These are phyloP conservation scores for Ceratocystis cacaofunesta DNA, from an alignment of 2,329 filamentous ascomycete species.

Conservation along the genomic window DNA sequence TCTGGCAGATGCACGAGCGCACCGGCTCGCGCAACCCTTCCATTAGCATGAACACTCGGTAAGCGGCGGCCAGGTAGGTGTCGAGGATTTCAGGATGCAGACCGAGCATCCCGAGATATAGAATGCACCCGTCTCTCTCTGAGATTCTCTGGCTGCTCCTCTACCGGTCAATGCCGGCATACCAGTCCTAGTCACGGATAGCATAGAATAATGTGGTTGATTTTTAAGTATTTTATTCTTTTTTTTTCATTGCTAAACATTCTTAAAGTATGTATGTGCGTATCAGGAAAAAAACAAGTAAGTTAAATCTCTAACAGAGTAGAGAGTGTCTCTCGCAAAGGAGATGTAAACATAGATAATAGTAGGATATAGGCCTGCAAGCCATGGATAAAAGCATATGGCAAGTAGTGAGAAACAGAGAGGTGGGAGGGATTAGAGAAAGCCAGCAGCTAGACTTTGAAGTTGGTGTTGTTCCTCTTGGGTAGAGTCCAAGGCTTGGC, in stretches of 20 bases:
- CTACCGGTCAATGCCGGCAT: too few species aligned
- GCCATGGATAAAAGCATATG: background rate
- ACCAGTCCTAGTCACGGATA: background rate
- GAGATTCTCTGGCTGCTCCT: too few species aligned
- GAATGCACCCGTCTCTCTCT: too few species aligned
- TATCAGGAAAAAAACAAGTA: too few species aligned
- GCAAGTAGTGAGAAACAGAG: background rate
- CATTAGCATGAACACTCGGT: slow-evolving; percentile 23
- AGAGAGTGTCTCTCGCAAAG: too few species aligned
- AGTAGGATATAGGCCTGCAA: background rate
- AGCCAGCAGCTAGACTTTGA: slow-evolving; percentile 4
- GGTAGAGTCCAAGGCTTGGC: slow-evolving; percentile 56
- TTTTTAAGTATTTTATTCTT: background rate
- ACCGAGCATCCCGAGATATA: too few species aligned
- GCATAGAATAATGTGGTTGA: background rate
- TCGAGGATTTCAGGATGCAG: too few species aligned
- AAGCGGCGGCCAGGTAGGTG: background rate
- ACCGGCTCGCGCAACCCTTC: slow-evolving; percentile 40
- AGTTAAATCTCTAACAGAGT: too few species aligned
- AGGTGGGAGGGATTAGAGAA: slow-evolving; percentile 3
- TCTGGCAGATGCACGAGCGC: slow-evolving; percentile 35
- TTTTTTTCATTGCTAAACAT: background rate
- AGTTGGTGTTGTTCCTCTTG: slow-evolving; percentile 30
- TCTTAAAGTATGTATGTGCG: too few species aligned
- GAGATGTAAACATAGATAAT: too few species aligned